Conservation (phyloP, 2,329 filamentous ascomycete species). For the Colletotrichum godetiae region DNA sequence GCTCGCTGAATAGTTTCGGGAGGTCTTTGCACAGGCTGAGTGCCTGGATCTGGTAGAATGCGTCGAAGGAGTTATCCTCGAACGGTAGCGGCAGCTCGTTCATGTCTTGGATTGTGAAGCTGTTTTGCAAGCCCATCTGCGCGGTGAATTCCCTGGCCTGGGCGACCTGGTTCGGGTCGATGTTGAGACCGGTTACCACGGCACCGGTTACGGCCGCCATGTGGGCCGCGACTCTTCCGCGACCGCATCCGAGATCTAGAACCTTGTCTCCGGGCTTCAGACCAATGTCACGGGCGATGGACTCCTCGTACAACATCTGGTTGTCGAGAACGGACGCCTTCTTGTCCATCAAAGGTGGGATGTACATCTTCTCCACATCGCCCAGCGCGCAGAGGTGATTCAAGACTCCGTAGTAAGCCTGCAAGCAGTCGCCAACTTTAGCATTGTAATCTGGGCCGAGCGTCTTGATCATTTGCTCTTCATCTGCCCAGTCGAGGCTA, state of each 20-base stretch:
- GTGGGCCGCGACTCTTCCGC: conserved; percentile 64
- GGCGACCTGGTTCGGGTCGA: conserved; percentile 63
- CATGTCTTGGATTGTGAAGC: conserved; percentile 62
- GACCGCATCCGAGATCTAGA: conserved; percentile 64
- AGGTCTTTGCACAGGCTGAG: conserved; percentile 64
- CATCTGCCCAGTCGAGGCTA: conserved; percentile 65
- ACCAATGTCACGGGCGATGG: conserved; percentile 58
- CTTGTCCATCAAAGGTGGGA: conserved; percentile 64
- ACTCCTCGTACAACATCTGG: conserved; percentile 64
- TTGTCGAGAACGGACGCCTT: conserved; percentile 61
- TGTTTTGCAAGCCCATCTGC: conserved; percentile 55
- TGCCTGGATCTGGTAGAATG: conserved; percentile 68
- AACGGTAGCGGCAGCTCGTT: conserved; percentile 64
- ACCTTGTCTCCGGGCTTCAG: conserved; percentile 58
- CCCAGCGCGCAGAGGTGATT: conserved; percentile 66
- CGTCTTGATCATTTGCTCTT: conserved; percentile 57
- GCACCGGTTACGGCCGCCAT: conserved; percentile 61
- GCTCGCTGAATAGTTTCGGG: conserved; percentile 57
- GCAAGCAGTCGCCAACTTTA: conserved; percentile 62
- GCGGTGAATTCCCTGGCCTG: conserved; percentile 58
- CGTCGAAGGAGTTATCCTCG: conserved; percentile 59
- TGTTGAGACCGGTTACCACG: conserved; percentile 62
- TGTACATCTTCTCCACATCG: conserved; percentile 70
- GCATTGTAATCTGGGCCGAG: conserved; percentile 61
- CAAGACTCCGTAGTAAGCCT: conserved; percentile 63